Conservation (phyloP, 495 filamentous ascomycete genomes). For the Neurospora sp. region DNA sequence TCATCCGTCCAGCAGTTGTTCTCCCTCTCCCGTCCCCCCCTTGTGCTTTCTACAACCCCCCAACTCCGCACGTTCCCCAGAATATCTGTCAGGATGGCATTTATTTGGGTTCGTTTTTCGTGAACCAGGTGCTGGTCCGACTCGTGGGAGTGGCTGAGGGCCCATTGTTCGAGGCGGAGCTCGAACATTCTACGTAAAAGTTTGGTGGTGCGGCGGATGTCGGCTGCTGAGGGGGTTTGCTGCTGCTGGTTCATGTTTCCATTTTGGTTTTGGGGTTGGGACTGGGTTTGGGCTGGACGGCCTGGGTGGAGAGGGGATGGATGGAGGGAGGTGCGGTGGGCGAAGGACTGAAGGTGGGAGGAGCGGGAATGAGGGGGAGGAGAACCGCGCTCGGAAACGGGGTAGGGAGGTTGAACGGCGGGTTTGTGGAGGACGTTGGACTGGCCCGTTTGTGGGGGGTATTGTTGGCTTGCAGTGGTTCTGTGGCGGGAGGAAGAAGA, state of each 20-base stretch:
- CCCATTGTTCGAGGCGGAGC: conserved; percentile 9
- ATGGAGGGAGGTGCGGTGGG: not conserved
- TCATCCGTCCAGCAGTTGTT: conserved; percentile 9
- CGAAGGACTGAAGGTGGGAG: not conserved
- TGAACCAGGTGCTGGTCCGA: not conserved
- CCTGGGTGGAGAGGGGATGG: not conserved
- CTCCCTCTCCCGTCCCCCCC: conserved; percentile 1
- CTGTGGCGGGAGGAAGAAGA: too few species aligned
- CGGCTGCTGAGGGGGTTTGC: conserved; percentile 1
- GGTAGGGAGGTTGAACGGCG: not conserved
- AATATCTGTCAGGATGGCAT: too few species aligned
- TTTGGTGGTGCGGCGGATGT: conserved; percentile 10
- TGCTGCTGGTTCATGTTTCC: too few species aligned
- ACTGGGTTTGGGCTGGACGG: not conserved
- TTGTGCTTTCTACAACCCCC: too few species aligned
- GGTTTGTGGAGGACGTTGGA: not conserved
- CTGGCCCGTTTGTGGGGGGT: not conserved
- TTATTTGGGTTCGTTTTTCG: not conserved
- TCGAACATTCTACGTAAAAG: conserved; percentile 8
- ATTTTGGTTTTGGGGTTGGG: not conserved
- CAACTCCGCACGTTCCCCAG: too few species aligned
- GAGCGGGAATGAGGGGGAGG: not conserved
- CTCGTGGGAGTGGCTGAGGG: conserved; percentile 1
- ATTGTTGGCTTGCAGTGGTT: not conserved
- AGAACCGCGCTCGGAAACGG: not conserved